Percentiles rank a stretch among this genome's conserved stretches.
Evolutionary conservation across 2,329 filamentous ascomycete genomes (phyloP).

Genomic region (Cadophora malorum): DNA sequence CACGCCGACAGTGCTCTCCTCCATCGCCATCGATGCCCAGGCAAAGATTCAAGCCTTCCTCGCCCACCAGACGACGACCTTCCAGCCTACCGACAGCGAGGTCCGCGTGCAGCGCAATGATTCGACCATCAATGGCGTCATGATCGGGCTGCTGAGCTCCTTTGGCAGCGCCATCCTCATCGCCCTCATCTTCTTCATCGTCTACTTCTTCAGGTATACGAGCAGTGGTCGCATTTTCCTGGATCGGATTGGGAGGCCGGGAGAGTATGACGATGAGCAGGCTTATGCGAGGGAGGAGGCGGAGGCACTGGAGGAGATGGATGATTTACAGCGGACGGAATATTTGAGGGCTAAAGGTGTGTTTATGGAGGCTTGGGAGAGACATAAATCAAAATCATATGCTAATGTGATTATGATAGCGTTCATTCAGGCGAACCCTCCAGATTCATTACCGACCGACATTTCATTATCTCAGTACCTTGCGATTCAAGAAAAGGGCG

Average conservation of each 20-base stretch:
- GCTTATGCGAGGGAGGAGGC: conserved; percentile 93
- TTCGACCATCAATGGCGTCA: conserved; percentile 72
- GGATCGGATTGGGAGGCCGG: conserved; percentile 89
- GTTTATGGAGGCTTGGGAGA: conserved; percentile 32
- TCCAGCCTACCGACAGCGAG: conserved; percentile 21
- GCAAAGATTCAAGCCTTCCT: conserved; percentile 27
- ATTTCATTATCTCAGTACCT: conserved; percentile 97
- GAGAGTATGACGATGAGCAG: conserved; percentile 98
- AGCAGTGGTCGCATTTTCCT: conserved; percentile 87
- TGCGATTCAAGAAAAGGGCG: conserved; percentile 98
- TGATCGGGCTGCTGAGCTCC: conserved; percentile 93
- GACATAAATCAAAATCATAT: not conserved
- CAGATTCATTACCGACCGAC: conserved; percentile 93
- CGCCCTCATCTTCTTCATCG: conserved; percentile 76
- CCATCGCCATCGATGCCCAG: conserved; percentile 21
- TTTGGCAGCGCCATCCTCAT: conserved; percentile 91
- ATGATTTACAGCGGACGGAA: conserved; percentile 87
- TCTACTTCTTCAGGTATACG: conserved; percentile 96
- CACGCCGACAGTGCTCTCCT: conserved; percentile 22
- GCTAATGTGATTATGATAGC: conserved; percentile 58
- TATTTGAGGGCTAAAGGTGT: conserved; percentile 95
- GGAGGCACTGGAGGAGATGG: conserved; percentile 93
- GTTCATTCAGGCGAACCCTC: conserved; percentile 91
- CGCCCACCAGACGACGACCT: conserved; percentile 21
- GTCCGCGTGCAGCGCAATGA: conserved; percentile 33